These are phyloP conservation scores for Stachybotrys echinatus DNA, from an alignment of 2,329 filamentous ascomycete genomes.

Conservation along the genomic window DNA sequence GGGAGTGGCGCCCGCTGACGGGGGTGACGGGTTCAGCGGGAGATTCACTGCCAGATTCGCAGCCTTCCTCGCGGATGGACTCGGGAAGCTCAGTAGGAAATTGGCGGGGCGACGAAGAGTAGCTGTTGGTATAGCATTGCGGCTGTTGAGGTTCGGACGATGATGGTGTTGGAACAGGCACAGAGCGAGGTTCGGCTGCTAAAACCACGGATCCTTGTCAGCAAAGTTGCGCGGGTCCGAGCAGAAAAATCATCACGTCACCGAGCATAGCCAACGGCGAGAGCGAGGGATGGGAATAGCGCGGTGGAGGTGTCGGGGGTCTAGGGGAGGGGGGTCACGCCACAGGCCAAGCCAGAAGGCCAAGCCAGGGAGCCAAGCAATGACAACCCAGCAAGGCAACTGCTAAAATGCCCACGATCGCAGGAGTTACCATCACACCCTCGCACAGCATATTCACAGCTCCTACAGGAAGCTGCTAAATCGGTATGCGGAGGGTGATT, in stretches of 20 bases:
- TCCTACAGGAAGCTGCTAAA: too few relatives aligned
- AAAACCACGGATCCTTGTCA: neutral
- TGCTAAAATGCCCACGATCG: too few relatives aligned
- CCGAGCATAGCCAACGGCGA: neutral
- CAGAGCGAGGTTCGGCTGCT: neutral
- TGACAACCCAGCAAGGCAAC: too few relatives aligned
- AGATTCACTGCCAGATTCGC: conserved; percentile 56
- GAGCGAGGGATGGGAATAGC: neutral
- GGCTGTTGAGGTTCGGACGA: neutral
- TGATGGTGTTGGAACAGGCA: neutral
- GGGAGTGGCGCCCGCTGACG: conserved; percentile 50
- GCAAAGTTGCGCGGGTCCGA: too few relatives aligned
- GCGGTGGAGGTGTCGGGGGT: neutral
- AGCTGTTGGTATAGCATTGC: conserved; percentile 13
- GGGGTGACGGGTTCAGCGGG: conserved; percentile 58
- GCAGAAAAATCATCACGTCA: neutral
- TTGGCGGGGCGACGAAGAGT: conserved; percentile 39
- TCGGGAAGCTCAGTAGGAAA: conserved; percentile 44
- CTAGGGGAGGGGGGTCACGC: neutral
- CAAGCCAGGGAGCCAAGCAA: neutral
- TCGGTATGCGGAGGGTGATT: too few relatives aligned
- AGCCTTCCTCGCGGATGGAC: conserved; percentile 50
- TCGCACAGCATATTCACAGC: too few relatives aligned
- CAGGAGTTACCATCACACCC: too few relatives aligned
- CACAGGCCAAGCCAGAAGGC: neutral